These are phyloP conservation scores for Mycena venus DNA, from an alignment of 768 basidiomycete genomes.

Conservation along the genomic window DNA sequence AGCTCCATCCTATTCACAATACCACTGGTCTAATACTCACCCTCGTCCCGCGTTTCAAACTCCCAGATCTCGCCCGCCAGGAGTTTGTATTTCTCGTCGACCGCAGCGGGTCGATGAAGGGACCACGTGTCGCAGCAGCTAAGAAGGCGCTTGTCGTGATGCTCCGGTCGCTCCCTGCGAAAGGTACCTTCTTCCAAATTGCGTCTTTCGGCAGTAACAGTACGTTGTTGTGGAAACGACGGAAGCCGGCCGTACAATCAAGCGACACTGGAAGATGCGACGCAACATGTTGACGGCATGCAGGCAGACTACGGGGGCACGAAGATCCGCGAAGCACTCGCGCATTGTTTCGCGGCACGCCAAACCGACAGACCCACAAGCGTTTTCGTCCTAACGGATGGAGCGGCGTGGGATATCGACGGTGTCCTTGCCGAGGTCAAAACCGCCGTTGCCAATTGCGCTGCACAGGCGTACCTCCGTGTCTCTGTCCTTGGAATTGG, in stretches of 20 bases:
- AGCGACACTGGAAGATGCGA: slow-evolving; percentile 42
- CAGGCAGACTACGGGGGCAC: slow-evolving; percentile 57
- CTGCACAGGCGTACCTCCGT: slow-evolving; percentile 46
- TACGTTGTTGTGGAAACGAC: slow-evolving; percentile 45
- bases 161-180: slow-evolving; percentile 51
- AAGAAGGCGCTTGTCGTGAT: slow-evolving; percentile 54
- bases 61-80: slow-evolving; percentile 48
- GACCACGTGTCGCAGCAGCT: slow-evolving; percentile 47
- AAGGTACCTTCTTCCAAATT: slow-evolving; percentile 56
- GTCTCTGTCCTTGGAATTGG: slow-evolving; percentile 65
- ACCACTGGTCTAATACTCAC: slow-evolving; percentile 55
- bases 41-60: slow-evolving; percentile 56
- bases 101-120: slow-evolving; percentile 56
- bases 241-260: slow-evolving; percentile 40
- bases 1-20: slow-evolving; percentile 33
- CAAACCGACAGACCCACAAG: slow-evolving; percentile 47
- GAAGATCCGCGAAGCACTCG: slow-evolving; percentile 50
- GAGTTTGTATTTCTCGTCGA: slow-evolving; percentile 67
- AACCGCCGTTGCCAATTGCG: slow-evolving; percentile 37
- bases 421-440: slow-evolving; percentile 24
- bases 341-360: slow-evolving; percentile 43
- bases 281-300: slow-evolving; percentile 44
- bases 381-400: slow-evolving; percentile 64
- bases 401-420: slow-evolving; percentile 39
- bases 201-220: slow-evolving; percentile 50